Conservation (phyloP, 2,329 filamentous ascomycete genomes). For the Dothidotthia symphoricarpi region DNA sequence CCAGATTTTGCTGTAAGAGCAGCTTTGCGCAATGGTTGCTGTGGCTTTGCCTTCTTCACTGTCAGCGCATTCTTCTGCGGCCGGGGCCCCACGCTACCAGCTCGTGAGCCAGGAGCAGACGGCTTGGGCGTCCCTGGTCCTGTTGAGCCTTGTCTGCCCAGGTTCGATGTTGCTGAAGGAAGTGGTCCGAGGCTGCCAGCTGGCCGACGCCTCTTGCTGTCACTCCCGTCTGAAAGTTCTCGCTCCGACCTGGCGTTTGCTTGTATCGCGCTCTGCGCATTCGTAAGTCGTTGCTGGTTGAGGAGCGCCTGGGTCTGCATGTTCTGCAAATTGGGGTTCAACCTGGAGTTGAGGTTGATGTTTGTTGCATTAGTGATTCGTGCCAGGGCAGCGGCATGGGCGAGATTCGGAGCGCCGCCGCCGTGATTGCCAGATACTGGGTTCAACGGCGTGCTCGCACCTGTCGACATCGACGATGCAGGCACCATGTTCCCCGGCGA, state of each 20-base stretch:
- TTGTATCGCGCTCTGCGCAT: conserved; percentile 34
- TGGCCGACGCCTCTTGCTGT: conserved; percentile 60
- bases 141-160: conserved; percentile 59
- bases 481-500: conserved; percentile 51
- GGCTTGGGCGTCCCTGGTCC: conserved; percentile 64
- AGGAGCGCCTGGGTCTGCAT: conserved; percentile 39
- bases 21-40: conserved; percentile 46
- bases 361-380: conserved; percentile 41
- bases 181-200: conserved; percentile 55
- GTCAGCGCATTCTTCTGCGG: conserved; percentile 47
- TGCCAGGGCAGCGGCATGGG: conserved; percentile 49
- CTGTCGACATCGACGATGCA: conserved; percentile 45
- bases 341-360: conserved; percentile 29
- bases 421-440: conserved; percentile 57
- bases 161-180: conserved; percentile 54
- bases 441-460: conserved; percentile 53
- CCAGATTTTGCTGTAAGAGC: conserved; percentile 38
- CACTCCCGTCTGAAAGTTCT: conserved; percentile 55
- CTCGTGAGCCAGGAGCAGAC: conserved; percentile 54
- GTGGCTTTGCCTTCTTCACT: conserved; percentile 57
- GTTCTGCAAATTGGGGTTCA: conserved; percentile 34
- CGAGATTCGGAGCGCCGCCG: conserved; percentile 54
- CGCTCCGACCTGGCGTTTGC: conserved; percentile 45
- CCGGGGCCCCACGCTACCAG: conserved; percentile 58
- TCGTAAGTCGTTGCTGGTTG: conserved; percentile 40